Conservation (phyloP, 495 filamentous ascomycete genomes). For the Sphaerosporella brunnea region DNA sequence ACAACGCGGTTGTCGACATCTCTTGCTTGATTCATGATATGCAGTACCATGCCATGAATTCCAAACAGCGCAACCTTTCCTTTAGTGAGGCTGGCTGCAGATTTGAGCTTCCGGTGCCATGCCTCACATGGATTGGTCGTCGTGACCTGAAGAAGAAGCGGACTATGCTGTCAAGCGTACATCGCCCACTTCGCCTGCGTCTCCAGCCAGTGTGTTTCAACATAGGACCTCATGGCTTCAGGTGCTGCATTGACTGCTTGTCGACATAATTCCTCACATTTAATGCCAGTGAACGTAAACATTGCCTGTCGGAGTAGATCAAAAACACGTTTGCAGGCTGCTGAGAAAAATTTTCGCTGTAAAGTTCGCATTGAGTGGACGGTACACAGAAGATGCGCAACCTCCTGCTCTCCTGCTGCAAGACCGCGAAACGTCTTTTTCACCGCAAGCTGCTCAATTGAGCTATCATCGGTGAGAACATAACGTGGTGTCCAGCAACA, state of each 20-base stretch:
- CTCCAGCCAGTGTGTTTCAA: not conserved
- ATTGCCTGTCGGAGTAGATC: not conserved
- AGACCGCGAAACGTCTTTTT: not conserved
- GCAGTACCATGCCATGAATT: not conserved
- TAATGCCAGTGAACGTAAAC: not conserved
- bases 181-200: not conserved
- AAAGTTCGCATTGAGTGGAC: slow-evolving; percentile 3
- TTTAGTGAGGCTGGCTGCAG: not conserved
- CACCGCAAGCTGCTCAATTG: not conserved
- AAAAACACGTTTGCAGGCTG: not conserved
- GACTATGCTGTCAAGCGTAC: slow-evolving; percentile 3
- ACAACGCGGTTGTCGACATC: not conserved
- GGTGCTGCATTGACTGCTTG: not conserved
- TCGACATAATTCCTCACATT: not conserved
- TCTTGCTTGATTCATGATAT: not conserved
- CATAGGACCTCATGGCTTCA: not conserved
- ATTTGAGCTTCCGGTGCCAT: not conserved
- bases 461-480: slow-evolving; percentile 2
- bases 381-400: slow-evolving; percentile 4
- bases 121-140: slow-evolving; percentile 2
- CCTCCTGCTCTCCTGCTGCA: not conserved
- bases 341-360: not conserved
- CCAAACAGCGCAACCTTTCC: not conserved
- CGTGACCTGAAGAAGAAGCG: slow-evolving; percentile 1
- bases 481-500: slow-evolving; percentile 3